Evolutionary conservation across 2,329 filamentous ascomycete genomes (phyloP).

Genomic region (Myriosclerotinia curreyana): DNA sequence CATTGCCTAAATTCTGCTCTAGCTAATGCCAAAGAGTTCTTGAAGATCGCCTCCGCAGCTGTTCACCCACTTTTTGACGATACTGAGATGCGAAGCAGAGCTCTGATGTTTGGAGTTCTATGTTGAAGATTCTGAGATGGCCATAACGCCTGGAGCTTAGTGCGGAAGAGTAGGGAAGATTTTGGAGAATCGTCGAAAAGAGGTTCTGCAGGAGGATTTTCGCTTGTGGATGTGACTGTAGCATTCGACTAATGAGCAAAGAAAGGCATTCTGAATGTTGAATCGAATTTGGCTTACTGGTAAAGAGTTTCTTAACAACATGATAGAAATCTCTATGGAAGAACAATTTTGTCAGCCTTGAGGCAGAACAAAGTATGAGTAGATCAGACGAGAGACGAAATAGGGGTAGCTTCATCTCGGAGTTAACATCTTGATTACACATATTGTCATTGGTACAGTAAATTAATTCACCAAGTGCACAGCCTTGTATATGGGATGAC

Average conservation of each 20-base stretch:
- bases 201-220: not conserved
- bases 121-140: not conserved
- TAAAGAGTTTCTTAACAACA: not conserved
- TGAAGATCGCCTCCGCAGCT: not conserved
- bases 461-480: not conserved
- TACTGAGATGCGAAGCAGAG: not conserved
- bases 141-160: rapidly evolving
- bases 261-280: not conserved
- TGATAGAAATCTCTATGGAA: not conserved
- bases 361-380: not conserved
- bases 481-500: not conserved
- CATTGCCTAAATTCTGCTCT: rapidly evolving
- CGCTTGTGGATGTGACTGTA: not conserved
- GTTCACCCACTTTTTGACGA: not conserved
- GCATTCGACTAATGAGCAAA: not conserved
- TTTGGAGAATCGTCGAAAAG: not conserved
- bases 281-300: not conserved
- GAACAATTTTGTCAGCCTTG: not conserved
- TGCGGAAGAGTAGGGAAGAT: too few relatives aligned
- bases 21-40: not conserved
- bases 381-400: slow-evolving; percentile 9
- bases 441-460: not conserved
- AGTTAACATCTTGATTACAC: not conserved
- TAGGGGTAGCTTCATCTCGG: not conserved
- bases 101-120: not conserved